Conservation (phyloP, 768 basidiomycete genomes). For the Omphalotus guepiniiformis region DNA sequence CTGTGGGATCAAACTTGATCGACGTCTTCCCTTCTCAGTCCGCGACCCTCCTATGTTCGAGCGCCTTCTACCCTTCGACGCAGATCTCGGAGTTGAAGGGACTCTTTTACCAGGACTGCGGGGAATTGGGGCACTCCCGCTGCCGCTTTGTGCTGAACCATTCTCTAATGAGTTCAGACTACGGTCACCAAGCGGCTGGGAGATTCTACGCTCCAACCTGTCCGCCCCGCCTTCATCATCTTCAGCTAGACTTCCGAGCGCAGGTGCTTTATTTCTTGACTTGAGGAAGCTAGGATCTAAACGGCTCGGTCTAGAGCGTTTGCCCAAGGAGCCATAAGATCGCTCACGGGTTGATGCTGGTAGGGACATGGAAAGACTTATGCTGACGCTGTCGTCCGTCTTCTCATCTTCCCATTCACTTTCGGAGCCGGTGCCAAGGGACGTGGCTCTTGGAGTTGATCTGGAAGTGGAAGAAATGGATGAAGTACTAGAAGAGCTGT, state of each 20-base stretch:
- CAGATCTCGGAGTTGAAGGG: conserved; percentile 41
- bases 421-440: conserved; percentile 58
- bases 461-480: conserved; percentile 22
- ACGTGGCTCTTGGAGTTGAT: conserved; percentile 38
- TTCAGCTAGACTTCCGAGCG: conserved; percentile 65
- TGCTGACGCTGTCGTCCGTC: conserved; percentile 70
- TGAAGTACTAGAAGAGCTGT: conserved; percentile 15
- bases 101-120: conserved; percentile 48
- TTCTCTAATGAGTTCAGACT: conserved; percentile 48
- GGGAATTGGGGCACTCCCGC: conserved; percentile 11
- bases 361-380: conserved; percentile 49
- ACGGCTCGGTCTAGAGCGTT: conserved; percentile 59
- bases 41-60: conserved; percentile 78
- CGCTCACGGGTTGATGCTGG: conserved; percentile 29
- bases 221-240: conserved; percentile 51
- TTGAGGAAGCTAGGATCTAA: conserved; percentile 70
- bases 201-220: conserved; percentile 28
- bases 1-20: conserved; percentile 81
- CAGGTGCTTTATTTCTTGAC: conserved; percentile 38
- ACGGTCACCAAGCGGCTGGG: conserved; percentile 58
- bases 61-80: conserved; percentile 47
- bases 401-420: conserved; percentile 89
- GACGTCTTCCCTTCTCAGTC: conserved; percentile 64
- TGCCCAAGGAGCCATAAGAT: conserved; percentile 29
- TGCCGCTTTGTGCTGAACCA: conserved; percentile 9